phyloP scores from a whole-genome alignment of 305 asterid genomes.

The Rubia balearica region DNA sequence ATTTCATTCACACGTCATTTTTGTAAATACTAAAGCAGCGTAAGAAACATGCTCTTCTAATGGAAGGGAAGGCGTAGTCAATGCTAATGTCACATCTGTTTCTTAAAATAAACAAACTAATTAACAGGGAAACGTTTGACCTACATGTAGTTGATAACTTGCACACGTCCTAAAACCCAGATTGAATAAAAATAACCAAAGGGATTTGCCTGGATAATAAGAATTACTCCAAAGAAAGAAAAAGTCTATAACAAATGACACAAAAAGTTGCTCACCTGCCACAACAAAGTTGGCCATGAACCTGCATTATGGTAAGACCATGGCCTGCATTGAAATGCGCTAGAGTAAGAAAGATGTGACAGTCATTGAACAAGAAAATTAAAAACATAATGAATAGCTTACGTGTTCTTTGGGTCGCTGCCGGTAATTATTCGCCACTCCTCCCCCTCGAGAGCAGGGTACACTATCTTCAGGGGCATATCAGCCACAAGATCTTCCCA shows the following conservation, averaged over 20 bases:
- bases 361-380: background rate
- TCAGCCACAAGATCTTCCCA: slow-evolving; percentile 81
- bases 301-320: slow-evolving; percentile 99
- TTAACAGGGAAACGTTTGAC: background rate
- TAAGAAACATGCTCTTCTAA: background rate
- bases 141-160: background rate
- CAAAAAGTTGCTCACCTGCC: slow-evolving; percentile 58
- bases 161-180: background rate
- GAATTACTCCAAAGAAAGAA: background rate
- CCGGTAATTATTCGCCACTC: slow-evolving; percentile 94
- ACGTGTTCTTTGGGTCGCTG: slow-evolving; percentile 96
- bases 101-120: background rate
- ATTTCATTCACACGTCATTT: background rate
- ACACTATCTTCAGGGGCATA: slow-evolving; percentile 90
- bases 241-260: background rate
- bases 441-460: slow-evolving; percentile 84
- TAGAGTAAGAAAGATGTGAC: background rate
- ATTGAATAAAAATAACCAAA: background rate
- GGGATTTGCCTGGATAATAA: background rate
- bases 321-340: slow-evolving; percentile 50
- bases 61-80: background rate
- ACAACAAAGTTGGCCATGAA: slow-evolving; percentile 92
- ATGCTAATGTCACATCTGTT: background rate
- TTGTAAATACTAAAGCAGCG: background rate
- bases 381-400: slow-evolving; percentile 17